Conservation (phyloP, 2,329 filamentous ascomycete genomes). For the Bretziella fagacearum region DNA sequence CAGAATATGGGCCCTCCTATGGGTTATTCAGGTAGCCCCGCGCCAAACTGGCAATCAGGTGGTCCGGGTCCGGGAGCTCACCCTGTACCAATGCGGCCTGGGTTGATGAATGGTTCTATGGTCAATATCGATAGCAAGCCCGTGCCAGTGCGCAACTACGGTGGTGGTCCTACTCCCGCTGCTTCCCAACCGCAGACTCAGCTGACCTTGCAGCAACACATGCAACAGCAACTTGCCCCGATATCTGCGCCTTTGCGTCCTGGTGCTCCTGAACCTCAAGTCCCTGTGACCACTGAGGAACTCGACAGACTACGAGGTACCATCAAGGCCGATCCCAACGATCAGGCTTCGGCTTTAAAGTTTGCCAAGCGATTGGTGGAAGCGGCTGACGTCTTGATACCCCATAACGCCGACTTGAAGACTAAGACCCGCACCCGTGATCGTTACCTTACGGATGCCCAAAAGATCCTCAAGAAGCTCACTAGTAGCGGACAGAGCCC, state of each 20-base stretch:
- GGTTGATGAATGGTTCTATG: conserved; percentile 41
- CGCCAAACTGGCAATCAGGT: conserved; percentile 10
- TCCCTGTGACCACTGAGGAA: conserved; percentile 59
- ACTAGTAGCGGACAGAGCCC: conserved; percentile 47
- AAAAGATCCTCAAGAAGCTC: conserved; percentile 85
- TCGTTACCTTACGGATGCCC: conserved; percentile 66
- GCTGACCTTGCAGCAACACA: conserved; percentile 21
- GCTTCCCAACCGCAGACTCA: conserved; percentile 20
- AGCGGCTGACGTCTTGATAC: conserved; percentile 59
- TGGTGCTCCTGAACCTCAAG: conserved; percentile 18
- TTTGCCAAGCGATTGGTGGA: conserved; percentile 76
- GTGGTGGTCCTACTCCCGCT: conserved; percentile 21
- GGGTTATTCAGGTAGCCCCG: conserved; percentile 1
- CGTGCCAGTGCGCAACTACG: conserved; percentile 40
- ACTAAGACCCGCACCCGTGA: conserved; percentile 61
- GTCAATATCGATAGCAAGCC: conserved; percentile 40
- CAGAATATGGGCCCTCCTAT: conserved; percentile 1
- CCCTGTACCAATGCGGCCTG: conserved; percentile 45
- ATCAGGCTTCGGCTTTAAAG: conserved; percentile 52
- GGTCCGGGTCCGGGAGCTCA: conserved; percentile 26
- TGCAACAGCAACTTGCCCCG: conserved; percentile 19
- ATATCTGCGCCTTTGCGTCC: conserved; percentile 14
- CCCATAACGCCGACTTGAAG: conserved; percentile 48
- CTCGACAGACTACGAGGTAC: conserved; percentile 55
- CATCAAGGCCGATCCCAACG: conserved; percentile 54